Evolutionary conservation across 164 flowering plant genomes (phyloP).

Genomic region (Piper betle): DNA sequence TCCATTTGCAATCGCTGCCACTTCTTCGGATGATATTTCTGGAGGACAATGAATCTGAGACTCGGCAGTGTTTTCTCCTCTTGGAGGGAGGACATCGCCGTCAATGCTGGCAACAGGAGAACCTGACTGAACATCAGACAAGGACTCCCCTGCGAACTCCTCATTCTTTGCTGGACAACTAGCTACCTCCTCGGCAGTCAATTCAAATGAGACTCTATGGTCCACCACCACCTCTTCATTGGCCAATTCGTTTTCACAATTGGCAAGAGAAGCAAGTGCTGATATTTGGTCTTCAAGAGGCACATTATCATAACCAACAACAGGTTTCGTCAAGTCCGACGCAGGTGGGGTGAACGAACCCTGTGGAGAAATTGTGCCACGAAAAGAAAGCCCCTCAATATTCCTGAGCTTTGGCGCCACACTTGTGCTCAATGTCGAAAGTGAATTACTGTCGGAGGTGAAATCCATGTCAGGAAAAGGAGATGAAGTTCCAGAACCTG

Average conservation of each 20-base stretch:
- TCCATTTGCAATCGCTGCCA: conserved; percentile 6
- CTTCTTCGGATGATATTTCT: conserved; percentile 10
- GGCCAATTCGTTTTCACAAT: conserved; percentile 29
- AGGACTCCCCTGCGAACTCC: conserved; percentile 9
- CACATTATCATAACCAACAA: conserved; percentile 20
- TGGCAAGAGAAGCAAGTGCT: conserved; percentile 43
- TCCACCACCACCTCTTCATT: conserved; percentile 20
- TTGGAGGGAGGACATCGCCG: conserved; percentile 12
- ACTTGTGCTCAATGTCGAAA: conserved; percentile 36
- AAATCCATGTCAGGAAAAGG: conserved; percentile 73
- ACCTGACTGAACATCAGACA: conserved; percentile 15
- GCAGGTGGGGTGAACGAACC: conserved; percentile 29
- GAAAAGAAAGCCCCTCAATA: conserved; percentile 36
- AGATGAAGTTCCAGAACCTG: conserved; percentile 80
- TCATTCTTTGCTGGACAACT: conserved; percentile 40
- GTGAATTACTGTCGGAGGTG: conserved; percentile 20
- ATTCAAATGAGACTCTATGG: conserved; percentile 75
- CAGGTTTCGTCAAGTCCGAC: conserved; percentile 31
- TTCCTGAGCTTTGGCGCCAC: conserved; percentile 56
- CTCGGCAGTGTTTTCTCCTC: conserved; percentile 11
- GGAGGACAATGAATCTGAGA: conserved; percentile 10
- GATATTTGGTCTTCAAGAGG: conserved; percentile 35
- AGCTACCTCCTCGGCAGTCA: conserved; percentile 45
- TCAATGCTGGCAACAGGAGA: conserved; percentile 4
- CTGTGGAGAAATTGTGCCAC: conserved; percentile 48